A percentile compares a stretch with the other conserved stretches of the same genome.
Evolutionary conservation across 2,329 filamentous ascomycete genomes (phyloP).

Genomic region (Capronia coronata): DNA sequence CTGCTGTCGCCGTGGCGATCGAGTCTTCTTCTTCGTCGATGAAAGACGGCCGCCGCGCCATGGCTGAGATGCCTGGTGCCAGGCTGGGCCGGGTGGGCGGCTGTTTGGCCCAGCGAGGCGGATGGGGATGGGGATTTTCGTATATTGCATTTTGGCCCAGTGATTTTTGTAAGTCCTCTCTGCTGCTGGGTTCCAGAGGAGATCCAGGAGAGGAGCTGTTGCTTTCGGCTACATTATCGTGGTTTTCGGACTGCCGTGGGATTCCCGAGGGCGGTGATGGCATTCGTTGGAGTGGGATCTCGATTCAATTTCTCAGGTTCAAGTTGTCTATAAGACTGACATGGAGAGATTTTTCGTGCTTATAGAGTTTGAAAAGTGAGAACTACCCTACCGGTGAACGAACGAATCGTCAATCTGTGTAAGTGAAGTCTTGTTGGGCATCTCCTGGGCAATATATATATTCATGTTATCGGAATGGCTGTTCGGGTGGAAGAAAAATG

Average conservation of each 20-base stretch:
- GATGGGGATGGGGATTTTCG: neutral
- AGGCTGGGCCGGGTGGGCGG: conserved; percentile 1
- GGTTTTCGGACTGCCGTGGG: neutral
- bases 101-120: no score
- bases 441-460: no score
- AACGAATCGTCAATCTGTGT: no score
- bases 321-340: no score
- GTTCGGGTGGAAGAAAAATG: no score
- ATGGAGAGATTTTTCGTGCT: no score
- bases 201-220: neutral
- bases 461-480: no score
- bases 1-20: conserved; percentile 10
- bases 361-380: no score
- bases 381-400: no score
- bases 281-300: conserved; percentile 9
- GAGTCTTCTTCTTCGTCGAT: conserved; percentile 28
- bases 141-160: neutral
- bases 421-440: no score
- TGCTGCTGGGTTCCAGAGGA: conserved; percentile 3
- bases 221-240: conserved; percentile 10
- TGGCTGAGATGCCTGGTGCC: conserved; percentile 10
- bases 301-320: no score
- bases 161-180: conserved; percentile 1
- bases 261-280: conserved; percentile 10
- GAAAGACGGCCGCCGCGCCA: conserved; percentile 25